These are phyloP conservation scores for Centella asiatica DNA, from an alignment of 129 eudicot genomes.

Conservation along the genomic window DNA sequence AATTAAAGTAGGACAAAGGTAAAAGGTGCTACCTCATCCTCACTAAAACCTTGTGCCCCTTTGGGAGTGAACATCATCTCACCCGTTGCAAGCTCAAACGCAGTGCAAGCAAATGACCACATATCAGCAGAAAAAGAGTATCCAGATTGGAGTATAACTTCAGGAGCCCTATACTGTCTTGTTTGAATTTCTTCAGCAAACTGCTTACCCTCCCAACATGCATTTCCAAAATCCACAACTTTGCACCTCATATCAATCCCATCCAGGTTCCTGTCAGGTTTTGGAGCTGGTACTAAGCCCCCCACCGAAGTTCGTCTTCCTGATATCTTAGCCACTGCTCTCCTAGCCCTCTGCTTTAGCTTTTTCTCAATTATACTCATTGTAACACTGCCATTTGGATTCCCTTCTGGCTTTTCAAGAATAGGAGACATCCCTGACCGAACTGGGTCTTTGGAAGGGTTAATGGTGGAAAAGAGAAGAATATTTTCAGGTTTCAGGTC, in stretches of 20 bases:
- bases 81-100: conserved; percentile 98
- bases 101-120: conserved; percentile 99
- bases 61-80: conserved; percentile 98
- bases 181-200: conserved; percentile 91
- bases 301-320: conserved; percentile 55
- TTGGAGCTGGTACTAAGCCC: conserved; percentile 34
- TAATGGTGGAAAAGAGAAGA: conserved; percentile 74
- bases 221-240: conserved; percentile 94
- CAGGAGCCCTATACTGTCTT: conserved; percentile 96
- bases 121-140: conserved; percentile 81
- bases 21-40: conserved; percentile 69
- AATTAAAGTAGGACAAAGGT: neutral
- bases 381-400: conserved; percentile 46
- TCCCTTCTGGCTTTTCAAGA: conserved; percentile 84
- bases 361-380: conserved; percentile 63
- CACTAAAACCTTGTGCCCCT: conserved; percentile 72
- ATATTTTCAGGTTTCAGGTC: conserved; percentile 96
- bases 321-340: conserved; percentile 87
- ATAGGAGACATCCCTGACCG: conserved; percentile 63
- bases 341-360: conserved; percentile 86
- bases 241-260: conserved; percentile 80
- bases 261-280: conserved; percentile 70
- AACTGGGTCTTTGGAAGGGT: conserved; percentile 83
- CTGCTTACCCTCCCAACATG: conserved; percentile 83
- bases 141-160: conserved; percentile 70